phyloP scores from a whole-genome alignment of 805 yeast species.

The Ogataea pignaliae region DNA sequence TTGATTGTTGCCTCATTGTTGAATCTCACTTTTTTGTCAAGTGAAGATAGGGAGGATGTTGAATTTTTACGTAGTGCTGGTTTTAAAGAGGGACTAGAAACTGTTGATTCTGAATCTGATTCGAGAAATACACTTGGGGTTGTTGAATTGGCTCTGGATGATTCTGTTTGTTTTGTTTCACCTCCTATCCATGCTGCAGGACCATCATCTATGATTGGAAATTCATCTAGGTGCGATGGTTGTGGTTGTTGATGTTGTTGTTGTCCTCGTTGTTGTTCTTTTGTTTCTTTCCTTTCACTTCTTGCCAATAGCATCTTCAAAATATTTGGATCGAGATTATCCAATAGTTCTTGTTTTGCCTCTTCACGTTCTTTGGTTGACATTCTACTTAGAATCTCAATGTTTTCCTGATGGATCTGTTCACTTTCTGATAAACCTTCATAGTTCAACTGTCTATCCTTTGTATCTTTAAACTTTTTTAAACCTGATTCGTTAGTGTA shows the following conservation, averaged over 20 bases:
- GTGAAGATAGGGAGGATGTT: slow-evolving; percentile 10
- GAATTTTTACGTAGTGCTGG: slow-evolving; percentile 19
- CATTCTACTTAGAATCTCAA: slow-evolving; percentile 58
- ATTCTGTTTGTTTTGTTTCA: slow-evolving; percentile 36
- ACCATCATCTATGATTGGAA: slow-evolving; percentile 28
- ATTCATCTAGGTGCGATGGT: slow-evolving; percentile 24
- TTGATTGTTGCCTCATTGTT: slow-evolving; percentile 29
- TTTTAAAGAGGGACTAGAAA: slow-evolving; percentile 14
- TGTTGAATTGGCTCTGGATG: slow-evolving; percentile 32
- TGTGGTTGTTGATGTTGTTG: slow-evolving; percentile 10
- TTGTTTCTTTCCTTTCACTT: slow-evolving; percentile 31
- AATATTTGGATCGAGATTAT: slow-evolving; percentile 64
- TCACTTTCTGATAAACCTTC: slow-evolving; percentile 55
- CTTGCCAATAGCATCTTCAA: slow-evolving; percentile 54
- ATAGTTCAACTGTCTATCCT: slow-evolving; percentile 12
- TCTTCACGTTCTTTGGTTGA: slow-evolving; percentile 56
- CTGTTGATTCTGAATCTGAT: slow-evolving; percentile 11
- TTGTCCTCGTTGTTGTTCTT: slow-evolving; percentile 11
- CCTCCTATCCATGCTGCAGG: slow-evolving; percentile 35
- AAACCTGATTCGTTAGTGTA: slow-evolving; percentile 2
- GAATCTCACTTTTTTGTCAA: slow-evolving; percentile 28
- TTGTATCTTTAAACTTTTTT: slow-evolving; percentile 10
- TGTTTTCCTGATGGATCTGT: slow-evolving; percentile 71
- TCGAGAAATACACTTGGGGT: slow-evolving; percentile 3
- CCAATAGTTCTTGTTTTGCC: slow-evolving; percentile 64